Conservation (phyloP, 495 filamentous ascomycete genomes). For the Daldinia bambusicola region DNA sequence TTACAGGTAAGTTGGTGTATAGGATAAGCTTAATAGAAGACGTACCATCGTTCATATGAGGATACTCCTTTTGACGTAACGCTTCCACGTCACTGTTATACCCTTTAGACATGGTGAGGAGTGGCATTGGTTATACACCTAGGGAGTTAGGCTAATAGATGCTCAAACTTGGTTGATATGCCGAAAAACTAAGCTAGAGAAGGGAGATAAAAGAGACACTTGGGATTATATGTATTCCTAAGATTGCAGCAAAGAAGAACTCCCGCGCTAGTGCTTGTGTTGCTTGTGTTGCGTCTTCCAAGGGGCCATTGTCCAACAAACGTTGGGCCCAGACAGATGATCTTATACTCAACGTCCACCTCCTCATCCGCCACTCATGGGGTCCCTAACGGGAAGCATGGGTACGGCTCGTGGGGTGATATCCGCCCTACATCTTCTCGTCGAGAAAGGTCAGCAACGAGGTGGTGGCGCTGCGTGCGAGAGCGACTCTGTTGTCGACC, state of each 20-base stretch:
- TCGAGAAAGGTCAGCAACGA: constrained; percentile 42
- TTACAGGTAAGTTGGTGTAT: constrained; percentile 9
- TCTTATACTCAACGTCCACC: constrained; percentile 39
- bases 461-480: constrained; percentile 40
- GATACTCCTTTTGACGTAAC: constrained; percentile 57
- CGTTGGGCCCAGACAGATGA: constrained; percentile 25
- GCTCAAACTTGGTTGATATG: constrained; percentile 3
- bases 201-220: constrained; percentile 1
- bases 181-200: constrained; percentile 7
- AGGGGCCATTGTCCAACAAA: constrained; percentile 9
- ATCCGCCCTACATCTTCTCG: constrained; percentile 45
- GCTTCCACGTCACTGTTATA: constrained; percentile 55
- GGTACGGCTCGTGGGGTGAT: constrained; percentile 44
- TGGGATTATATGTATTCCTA: neutral
- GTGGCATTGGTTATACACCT: constrained; percentile 31
- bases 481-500: constrained; percentile 38
- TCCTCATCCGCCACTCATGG: constrained; percentile 32
- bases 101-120: constrained; percentile 38
- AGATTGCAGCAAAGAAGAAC: constrained; percentile 10
- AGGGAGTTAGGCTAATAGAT: constrained; percentile 8
- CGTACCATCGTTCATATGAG: constrained; percentile 60
- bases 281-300: constrained; percentile 1
- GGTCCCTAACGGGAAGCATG: constrained; percentile 34
- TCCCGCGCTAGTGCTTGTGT: constrained; percentile 11
- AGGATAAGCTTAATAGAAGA: neutral